A percentile compares a stretch with the other conserved stretches of the same genome.
phyloP scores from a whole-genome alignment of 176 grass and related monocot genomes.

The Pharus latifolius region DNA sequence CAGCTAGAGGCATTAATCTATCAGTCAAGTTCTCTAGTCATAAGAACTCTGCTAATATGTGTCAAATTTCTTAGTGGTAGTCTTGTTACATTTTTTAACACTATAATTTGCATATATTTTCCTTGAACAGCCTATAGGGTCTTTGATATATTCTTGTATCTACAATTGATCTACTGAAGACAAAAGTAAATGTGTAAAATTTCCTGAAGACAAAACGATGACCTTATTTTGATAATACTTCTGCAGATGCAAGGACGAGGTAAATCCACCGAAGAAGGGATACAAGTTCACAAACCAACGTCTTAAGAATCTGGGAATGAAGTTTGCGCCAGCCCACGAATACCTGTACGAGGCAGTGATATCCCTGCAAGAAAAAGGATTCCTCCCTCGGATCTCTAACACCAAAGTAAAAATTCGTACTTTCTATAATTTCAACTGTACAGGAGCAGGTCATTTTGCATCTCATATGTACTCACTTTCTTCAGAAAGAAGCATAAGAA shows the following conservation, averaged over 20 bases:
- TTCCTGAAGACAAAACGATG: not conserved
- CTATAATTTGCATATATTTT: not conserved
- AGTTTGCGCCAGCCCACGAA: slow-evolving; percentile 31
- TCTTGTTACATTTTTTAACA: not conserved
- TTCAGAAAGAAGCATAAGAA: not conserved
- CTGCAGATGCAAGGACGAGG: slow-evolving; percentile 34
- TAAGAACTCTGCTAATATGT: not conserved
- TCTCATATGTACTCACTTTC: not conserved
- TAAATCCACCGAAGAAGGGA: slow-evolving; percentile 40
- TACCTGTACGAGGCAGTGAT: slow-evolving; percentile 36
- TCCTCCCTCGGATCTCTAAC: slow-evolving; percentile 1
- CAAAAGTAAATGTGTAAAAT: not conserved
- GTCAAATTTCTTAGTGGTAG: not conserved
- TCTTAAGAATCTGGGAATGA: slow-evolving; percentile 41
- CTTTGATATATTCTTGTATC: not conserved
- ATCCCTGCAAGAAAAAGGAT: slow-evolving; percentile 43
- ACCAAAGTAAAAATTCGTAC: slow-evolving; percentile 1
- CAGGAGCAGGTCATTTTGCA: not conserved
- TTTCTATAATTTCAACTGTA: not conserved
- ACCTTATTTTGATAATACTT: not conserved
- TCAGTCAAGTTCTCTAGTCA: not conserved
- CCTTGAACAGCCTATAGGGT: not conserved
- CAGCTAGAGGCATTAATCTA: not conserved
- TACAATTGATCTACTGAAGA: not conserved
- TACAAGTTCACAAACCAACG: slow-evolving; percentile 50